Base-by-base conservation (phyloP, 1,284 basidiomycete genomes). In the Mycosarcoma maydis region DNA sequence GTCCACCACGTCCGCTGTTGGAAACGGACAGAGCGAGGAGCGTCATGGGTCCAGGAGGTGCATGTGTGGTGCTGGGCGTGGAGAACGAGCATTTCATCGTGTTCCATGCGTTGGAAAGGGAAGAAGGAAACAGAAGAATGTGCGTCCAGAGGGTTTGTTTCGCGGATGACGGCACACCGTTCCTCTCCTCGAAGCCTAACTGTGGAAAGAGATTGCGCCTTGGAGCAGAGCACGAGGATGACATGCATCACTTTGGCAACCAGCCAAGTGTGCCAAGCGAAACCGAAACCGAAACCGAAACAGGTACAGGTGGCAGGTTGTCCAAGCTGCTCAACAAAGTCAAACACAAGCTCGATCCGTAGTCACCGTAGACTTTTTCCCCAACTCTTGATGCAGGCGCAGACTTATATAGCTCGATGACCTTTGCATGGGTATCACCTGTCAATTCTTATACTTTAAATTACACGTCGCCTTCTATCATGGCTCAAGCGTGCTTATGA, bases 71-170 rank as follows among this genome's bases (percentile, higher is more conserved):
- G 13, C 36, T 30, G 5, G 74, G 74, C 20, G 56, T 70, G 1
- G 72, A 76, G 43, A 55, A 67, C 19, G 52, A 72, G 26, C 33
- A 53, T 22, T 76, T 76, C 42, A 72, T 76, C 50, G 54, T 74
- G 38, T 76, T 74, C 51, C 74, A 76, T 22, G 52, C 65, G 5
- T 54, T 72, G 14, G 68, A 59, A 30, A 46, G 55, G 27, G 65
- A 72, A 36, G 66, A 60, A 17, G 74, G 74, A 0, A 55, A 64
- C 29, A 50, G 74, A 29, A 45, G 44, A n/a, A 76, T 59, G 50
- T 74, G 74, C 46, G 38, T 76, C 11, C 74, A 76, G 20, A 58
- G 72, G 1, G 27, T 76, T 26, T 51, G 54, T n/a, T 72, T 64
- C 24, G 38, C 22, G 3, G 14, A 36, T 3, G 69, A 76, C 27